These are phyloP conservation scores for Leptographium lundbergii DNA, from an alignment of 2,329 filamentous ascomycete species.

Conservation along the genomic window DNA sequence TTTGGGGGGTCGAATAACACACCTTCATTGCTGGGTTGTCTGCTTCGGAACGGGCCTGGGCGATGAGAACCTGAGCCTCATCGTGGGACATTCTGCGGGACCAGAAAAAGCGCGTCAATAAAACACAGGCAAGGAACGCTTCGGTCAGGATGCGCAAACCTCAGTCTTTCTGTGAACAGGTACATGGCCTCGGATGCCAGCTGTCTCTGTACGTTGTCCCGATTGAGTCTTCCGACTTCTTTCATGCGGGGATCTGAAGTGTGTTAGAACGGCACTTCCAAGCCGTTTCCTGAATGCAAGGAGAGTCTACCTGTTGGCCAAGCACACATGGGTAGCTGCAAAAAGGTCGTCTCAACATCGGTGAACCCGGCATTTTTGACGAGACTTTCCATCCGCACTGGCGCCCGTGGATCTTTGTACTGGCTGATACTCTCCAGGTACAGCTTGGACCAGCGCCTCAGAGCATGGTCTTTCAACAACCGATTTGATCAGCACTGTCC, in stretches of 20 bases:
- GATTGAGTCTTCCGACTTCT: conserved; percentile 40
- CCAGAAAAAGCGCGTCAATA: not conserved
- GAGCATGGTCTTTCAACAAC: conserved; percentile 39
- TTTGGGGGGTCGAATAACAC: not conserved
- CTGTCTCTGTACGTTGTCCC: conserved; percentile 39
- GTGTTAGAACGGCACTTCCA: not conserved
- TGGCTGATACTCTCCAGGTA: conserved; percentile 51
- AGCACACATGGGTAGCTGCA: conserved; percentile 55
- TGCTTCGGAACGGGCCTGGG: conserved; percentile 41
- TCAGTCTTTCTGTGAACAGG: conserved; percentile 37
- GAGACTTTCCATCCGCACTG: conserved; percentile 44
- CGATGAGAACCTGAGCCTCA: conserved; percentile 44
- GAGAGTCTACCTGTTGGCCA: conserved; percentile 50
- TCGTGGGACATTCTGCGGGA: conserved; percentile 37
- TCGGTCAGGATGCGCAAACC: conserved; percentile 19
- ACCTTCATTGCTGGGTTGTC: conserved; percentile 44
- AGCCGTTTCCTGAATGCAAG: not conserved
- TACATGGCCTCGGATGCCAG: conserved; percentile 43
- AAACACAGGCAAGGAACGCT: not conserved
- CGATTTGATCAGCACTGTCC: not conserved
- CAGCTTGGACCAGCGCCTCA: conserved; percentile 53
- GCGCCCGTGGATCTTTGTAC: conserved; percentile 53
- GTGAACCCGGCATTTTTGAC: conserved; percentile 52
- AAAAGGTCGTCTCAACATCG: conserved; percentile 52
- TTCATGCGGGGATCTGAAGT: conserved; percentile 34